Base-by-base conservation (phyloP, 2,329 filamentous ascomycete species). In the Coniochaeta sp. region DNA sequence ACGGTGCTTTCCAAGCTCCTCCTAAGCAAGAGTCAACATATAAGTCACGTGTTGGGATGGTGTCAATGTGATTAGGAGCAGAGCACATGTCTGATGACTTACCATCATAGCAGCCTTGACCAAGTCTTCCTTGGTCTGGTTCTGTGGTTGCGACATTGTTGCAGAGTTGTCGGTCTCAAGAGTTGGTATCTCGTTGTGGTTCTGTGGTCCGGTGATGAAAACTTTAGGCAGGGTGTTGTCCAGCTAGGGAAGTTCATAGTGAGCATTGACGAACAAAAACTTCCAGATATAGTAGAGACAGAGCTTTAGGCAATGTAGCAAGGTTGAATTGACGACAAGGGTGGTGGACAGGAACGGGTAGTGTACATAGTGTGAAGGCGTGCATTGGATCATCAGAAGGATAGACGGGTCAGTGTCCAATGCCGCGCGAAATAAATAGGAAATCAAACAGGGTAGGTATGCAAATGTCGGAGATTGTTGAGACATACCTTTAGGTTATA, bases 81-180 rank as follows among this genome's bases (percentile, higher is more conserved):
- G 12, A 5, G 17, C 4, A 57, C 2, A 22, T 14, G 3, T 22
- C 30, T 7, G 9, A 3, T 34, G 19, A 28, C 55, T n/a, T 57
- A 57, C 55, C 55, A 57, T 57, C 55, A 57, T 57, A 12, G 34
- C 55, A 8, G 34, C 55, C 22, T 26, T 26, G 3, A 57, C 55
- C 22, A 28, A n/a, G 16, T 36, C 54, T 8, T 36, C 52, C 5
- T 19, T n/a, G 19, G 14, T 26, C 28, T 34, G 50, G 26, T 10
- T 22, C 30, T 56, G 10, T 12, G 54, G 17, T 10, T 19, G 30
- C 28, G 12, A 26, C 54, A 38, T 34, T 6, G 30, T 22, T 3
- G 32, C 19, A n/a, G 50, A 28, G 12, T 56, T 40, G 1, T 56
- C 22, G 30, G 24, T 34, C 30, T 30, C 14, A n/a, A n/a, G 47